phyloP scores from a whole-genome alignment of 1,284 basidiomycete genomes.

The Pseudozyma tsukubaensis region DNA sequence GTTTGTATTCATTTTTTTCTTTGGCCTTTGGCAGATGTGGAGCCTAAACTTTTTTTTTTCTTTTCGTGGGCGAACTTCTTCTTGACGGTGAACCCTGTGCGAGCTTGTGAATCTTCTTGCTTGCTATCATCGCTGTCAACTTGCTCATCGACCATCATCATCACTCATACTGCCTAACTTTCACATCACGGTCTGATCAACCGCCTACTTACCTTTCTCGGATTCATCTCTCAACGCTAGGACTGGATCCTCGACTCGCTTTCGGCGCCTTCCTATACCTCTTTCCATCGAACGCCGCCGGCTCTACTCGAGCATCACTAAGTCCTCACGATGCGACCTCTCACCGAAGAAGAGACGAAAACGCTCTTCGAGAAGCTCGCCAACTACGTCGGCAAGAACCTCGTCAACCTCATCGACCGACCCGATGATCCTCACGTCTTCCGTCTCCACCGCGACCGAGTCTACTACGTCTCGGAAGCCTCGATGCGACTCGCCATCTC shows the following conservation, averaged over 20 bases:
- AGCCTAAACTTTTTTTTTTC: slow-evolving; percentile 12
- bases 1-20: slow-evolving; percentile 16
- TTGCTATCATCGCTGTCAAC: slow-evolving; percentile 69
- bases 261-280: too few species aligned
- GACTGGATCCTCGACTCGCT: background rate
- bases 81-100: too few species aligned
- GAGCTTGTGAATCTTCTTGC: background rate
- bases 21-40: slow-evolving; percentile 7
- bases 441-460: slow-evolving; percentile 68
- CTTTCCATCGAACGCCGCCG: background rate
- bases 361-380: slow-evolving; percentile 88
- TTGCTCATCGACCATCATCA: too few species aligned
- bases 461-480: slow-evolving; percentile 65
- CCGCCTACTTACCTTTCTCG: too few species aligned
- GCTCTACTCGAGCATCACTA: background rate
- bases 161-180: too few species aligned
- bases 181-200: too few species aligned
- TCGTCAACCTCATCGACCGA: slow-evolving; percentile 74
- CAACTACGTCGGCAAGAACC: slow-evolving; percentile 90
- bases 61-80: background rate
- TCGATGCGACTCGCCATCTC: slow-evolving; percentile 91
- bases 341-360: slow-evolving; percentile 69
- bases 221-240: background rate
- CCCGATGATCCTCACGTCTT: slow-evolving; percentile 67
- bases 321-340: slow-evolving; percentile 61